Evolutionary conservation across 495 filamentous ascomycete species (phyloP).

Genomic region (Annulohypoxylon nitens): DNA sequence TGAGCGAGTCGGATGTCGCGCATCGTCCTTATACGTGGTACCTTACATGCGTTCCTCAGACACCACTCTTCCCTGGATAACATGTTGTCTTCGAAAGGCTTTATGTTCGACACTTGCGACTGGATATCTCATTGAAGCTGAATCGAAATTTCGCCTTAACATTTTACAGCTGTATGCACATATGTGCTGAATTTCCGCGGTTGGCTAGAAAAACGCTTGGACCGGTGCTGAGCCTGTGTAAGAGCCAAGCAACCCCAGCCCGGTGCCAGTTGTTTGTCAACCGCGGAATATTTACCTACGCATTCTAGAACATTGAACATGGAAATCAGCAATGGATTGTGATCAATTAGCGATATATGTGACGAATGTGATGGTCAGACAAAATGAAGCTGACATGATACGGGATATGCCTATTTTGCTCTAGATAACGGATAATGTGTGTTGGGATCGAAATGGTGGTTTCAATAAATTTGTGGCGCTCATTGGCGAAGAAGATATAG

Average conservation of each 20-base stretch:
- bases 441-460: background rate
- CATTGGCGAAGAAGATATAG: background rate
- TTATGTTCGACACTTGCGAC: background rate
- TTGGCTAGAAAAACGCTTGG: background rate
- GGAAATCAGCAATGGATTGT: background rate
- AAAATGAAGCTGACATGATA: conserved; percentile 32
- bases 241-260: background rate
- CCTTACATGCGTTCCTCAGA: background rate
- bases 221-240: background rate
- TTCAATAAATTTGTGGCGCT: background rate
- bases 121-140: background rate
- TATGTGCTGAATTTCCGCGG: background rate
- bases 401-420: conserved; percentile 1
- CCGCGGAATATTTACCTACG: background rate
- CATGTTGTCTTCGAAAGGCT: background rate
- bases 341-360: background rate
- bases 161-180: background rate
- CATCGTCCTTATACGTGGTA: conserved; percentile 4
- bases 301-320: background rate
- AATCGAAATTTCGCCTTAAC: background rate
- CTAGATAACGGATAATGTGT: background rate
- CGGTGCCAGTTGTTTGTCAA: background rate
- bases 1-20: background rate
- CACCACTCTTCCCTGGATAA: background rate
- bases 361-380: background rate